These are phyloP conservation scores for Hypomyces rosellus DNA, from an alignment of 2,329 filamentous ascomycete genomes.

Conservation along the genomic window DNA sequence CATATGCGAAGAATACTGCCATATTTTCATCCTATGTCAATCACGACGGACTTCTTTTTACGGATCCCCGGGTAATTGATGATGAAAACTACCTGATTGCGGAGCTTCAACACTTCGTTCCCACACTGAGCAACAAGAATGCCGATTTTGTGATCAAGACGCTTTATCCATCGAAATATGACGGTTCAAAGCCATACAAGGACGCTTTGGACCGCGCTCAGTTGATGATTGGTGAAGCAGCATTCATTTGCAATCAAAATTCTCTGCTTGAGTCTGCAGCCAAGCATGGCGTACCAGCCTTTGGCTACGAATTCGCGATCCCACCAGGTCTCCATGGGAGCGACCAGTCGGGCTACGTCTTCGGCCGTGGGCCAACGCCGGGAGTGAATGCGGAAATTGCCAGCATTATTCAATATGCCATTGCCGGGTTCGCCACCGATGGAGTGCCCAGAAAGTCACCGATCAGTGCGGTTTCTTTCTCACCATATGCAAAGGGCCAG, in stretches of 20 bases:
- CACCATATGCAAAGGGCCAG: background rate
- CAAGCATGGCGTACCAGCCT: conserved; percentile 1
- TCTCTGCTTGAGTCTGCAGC: conserved; percentile 1
- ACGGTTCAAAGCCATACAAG: conserved; percentile 5
- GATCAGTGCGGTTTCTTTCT: background rate
- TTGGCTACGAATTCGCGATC: conserved; percentile 4
- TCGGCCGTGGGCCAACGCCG: conserved; percentile 1
- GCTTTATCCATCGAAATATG: conserved; percentile 4
- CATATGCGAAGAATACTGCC: conserved; percentile 4
- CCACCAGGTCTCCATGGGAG: conserved; percentile 2
- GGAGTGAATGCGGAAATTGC: background rate
- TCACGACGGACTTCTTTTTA: conserved; percentile 4
- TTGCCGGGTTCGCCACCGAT: conserved; percentile 7
- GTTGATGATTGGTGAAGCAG: conserved; percentile 3
- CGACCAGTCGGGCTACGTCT: conserved; percentile 1
- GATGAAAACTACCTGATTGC: background rate
- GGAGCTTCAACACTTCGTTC: background rate
- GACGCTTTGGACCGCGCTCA: conserved; percentile 3
- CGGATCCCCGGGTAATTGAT: conserved; percentile 1
- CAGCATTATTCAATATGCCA: background rate
- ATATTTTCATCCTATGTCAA: background rate
- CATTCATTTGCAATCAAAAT: conserved; percentile 6
- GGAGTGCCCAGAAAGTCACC: background rate
- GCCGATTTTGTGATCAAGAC: background rate
- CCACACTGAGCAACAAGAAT: background rate